Evolutionary conservation across 116 monocot species (phyloP).

Genomic region (Iris pallida): DNA sequence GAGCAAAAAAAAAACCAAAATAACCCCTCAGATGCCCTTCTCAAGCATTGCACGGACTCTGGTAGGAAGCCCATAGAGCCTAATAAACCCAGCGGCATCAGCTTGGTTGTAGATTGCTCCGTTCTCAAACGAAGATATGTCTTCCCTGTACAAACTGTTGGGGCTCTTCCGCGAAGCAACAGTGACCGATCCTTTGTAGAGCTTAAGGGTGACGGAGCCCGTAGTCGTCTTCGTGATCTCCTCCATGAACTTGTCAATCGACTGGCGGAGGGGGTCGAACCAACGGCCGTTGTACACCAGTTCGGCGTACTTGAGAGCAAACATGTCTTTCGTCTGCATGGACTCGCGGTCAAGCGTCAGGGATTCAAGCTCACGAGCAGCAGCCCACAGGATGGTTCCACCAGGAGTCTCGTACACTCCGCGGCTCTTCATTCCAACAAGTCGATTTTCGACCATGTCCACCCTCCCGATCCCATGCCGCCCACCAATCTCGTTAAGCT

Average conservation of each 20-base stretch:
- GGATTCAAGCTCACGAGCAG: slow-evolving; percentile 78
- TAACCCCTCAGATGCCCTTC: slow-evolving; percentile 28
- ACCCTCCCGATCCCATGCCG: slow-evolving; percentile 78
- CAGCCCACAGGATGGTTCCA: slow-evolving; percentile 71
- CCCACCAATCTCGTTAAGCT: slow-evolving; percentile 72
- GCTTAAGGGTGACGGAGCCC: slow-evolving; percentile 70
- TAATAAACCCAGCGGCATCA: slow-evolving; percentile 92
- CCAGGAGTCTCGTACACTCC: slow-evolving; percentile 97
- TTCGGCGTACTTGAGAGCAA: slow-evolving; percentile 87
- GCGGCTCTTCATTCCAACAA: slow-evolving; percentile 94
- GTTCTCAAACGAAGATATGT: slow-evolving; percentile 90
- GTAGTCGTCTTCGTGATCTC: slow-evolving; percentile 62
- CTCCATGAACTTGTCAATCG: slow-evolving; percentile 83
- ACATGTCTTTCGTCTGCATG: slow-evolving; percentile 66
- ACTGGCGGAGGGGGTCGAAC: slow-evolving; percentile 82
- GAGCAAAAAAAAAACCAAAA: neutral
- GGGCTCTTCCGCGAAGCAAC: slow-evolving; percentile 63
- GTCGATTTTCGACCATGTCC: slow-evolving; percentile 96
- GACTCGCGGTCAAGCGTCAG: slow-evolving; percentile 77
- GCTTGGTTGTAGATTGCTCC: slow-evolving; percentile 86
- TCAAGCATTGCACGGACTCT: slow-evolving; percentile 87
- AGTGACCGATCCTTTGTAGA: slow-evolving; percentile 76
- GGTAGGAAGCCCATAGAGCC: slow-evolving; percentile 81
- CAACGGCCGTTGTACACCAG: slow-evolving; percentile 85
- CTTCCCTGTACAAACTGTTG: slow-evolving; percentile 77